Conservation (phyloP, 768 basidiomycete species). For the Pisolithus albus region DNA sequence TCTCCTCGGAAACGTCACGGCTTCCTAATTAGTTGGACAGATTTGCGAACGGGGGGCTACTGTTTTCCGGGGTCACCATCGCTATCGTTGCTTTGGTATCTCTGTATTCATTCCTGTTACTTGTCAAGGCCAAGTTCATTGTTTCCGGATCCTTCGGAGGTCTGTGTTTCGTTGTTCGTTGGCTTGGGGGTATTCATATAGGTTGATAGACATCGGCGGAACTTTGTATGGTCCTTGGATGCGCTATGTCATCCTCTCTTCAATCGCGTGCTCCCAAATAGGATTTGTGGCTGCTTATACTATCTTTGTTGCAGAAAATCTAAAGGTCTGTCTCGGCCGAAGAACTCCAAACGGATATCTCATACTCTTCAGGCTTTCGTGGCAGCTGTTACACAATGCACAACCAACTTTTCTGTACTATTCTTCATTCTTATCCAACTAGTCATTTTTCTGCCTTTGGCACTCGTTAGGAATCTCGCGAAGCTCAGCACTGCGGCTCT, state of each 20-base stretch:
- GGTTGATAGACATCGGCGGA: slow-evolving; percentile 78
- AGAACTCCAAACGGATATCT: neutral
- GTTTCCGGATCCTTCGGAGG: slow-evolving; percentile 93
- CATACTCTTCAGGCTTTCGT: slow-evolving; percentile 63
- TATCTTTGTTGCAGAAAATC: slow-evolving; percentile 92
- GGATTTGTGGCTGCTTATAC: slow-evolving; percentile 89
- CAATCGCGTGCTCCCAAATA: slow-evolving; percentile 84
- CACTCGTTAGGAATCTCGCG: slow-evolving; percentile 87
- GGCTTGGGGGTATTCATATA: slow-evolving; percentile 2
- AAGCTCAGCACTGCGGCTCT: slow-evolving; percentile 90
- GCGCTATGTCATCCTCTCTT: slow-evolving; percentile 81
- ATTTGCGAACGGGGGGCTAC: slow-evolving; percentile 91
- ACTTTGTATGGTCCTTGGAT: slow-evolving; percentile 87
- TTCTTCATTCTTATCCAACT: slow-evolving; percentile 82
- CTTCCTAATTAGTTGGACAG: slow-evolving; percentile 31
- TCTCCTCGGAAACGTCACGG: neutral
- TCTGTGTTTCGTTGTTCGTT: slow-evolving; percentile 26
- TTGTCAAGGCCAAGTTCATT: slow-evolving; percentile 80
- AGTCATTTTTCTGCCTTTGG: slow-evolving; percentile 82
- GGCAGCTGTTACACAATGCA: slow-evolving; percentile 71
- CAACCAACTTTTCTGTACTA: slow-evolving; percentile 56
- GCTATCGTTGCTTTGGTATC: slow-evolving; percentile 79
- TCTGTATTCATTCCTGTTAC: slow-evolving; percentile 86
- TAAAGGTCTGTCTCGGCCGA: slow-evolving; percentile 37
- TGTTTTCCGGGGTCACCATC: slow-evolving; percentile 80